Evolutionary conservation across 1,284 basidiomycete species (phyloP), one percentile per base, ranked within the genome.

Genomic region (Fomitopsis schrenkii): DNA sequence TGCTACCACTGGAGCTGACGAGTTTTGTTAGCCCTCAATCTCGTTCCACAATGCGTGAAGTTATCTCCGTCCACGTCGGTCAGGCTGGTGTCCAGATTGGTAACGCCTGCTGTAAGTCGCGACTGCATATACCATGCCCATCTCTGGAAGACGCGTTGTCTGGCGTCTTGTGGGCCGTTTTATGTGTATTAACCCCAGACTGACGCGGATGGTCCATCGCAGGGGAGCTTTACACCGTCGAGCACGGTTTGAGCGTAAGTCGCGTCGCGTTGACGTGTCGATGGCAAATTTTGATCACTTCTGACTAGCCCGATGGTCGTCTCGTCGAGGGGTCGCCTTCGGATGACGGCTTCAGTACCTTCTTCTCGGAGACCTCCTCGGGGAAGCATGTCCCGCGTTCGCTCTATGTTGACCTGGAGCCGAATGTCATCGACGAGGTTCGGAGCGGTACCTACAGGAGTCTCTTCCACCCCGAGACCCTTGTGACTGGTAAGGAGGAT

Each of bases 351-450:
- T 99, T 99, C 85, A 95, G 92, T 74, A 99, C 97, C 68, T 97
- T 97, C 82, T 95, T 95, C 79, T 94, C 92, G 41, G 93, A 94
- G 79, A 94, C 93, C 28, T 92, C 93, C 45, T 90, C 93, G 50
- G 95, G 95, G 69, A 97, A 99, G 84, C 95, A 98, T 79, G 97
- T 99, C 59, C 97, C 97, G 59, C 91, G 97, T 70, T 98, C 96
- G 59, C 88, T 99, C 69, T 99, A 99, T 82, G 90, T 96, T 68
- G 96, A 98, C 79, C 87, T 98, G 59, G 96, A 98, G 81, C 96
- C 97, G 67, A 96, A 95, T 74, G 96, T 97, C 74, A 91, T 98
- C 71, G 97, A 98, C 77, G 96, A 98, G 79, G 95, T 99, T 72
- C 90, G 94, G 76, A 96, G 84, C 68, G 97, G 97, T 67, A 89